Evolutionary conservation across 768 basidiomycete species (phyloP), one percentile per base, ranked within the genome.

Genomic region (Rubroboletus satanas): DNA sequence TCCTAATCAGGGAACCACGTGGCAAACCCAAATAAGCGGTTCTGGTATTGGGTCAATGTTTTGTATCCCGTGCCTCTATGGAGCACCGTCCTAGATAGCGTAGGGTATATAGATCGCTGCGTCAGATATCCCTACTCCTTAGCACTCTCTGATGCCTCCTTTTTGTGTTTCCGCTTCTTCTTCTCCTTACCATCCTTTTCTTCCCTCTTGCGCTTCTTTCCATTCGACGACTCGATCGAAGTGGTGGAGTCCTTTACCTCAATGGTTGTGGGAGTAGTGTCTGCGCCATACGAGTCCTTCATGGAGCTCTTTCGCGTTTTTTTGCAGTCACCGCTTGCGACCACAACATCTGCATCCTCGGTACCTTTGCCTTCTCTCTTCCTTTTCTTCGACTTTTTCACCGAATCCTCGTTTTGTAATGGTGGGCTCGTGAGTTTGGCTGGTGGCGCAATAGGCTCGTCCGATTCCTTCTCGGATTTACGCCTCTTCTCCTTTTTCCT

Each of bases 321-420:
- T 63, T 70, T 66, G 35, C 56, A 49, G 33, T 56, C 60, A 17
- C 49, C 57, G 8, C 46, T 41, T 7, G 18, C 49, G 12, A 51
- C 55, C 21, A 23, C 36, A 35, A 52, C 54, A 31, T 58, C 63
- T 15, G 42, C 56, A 17, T 55, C 56, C 10, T 48, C 60, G 5
- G 9, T 43, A 7, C 57, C 59, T 7, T 59, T 32, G 14, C 49
- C 44, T 45, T 57, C 52, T 62, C 64, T 68, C 57, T 68, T 74
- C 48, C 72, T 72, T 58, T 75, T 77, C 56, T 71, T 75, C 37
- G 62, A 65, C 56, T 66, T 65, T 29, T 57, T 61, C 32, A 45
- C 52, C 36, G 59, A 44, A 8, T 31, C 46, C 35, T 36, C 54
- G 35, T 55, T 45, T 45, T 59, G 62, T 42, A 3, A 38, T 12